phyloP scores from a whole-genome alignment of 2,329 filamentous ascomycete genomes.

The Xylariaceae sp. region DNA sequence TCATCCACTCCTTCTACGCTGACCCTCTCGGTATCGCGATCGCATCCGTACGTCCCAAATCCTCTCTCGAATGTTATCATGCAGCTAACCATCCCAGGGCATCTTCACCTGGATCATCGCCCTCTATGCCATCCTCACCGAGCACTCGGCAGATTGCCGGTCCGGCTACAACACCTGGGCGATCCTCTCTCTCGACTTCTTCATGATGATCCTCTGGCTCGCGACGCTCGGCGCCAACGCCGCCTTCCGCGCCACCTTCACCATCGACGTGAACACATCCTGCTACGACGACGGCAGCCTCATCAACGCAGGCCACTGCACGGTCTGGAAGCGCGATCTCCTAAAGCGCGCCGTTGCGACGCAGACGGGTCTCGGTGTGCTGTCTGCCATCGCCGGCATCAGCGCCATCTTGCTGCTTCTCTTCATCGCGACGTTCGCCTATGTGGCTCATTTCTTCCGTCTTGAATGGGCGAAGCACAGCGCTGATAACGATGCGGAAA shows the following conservation, averaged over 20 bases:
- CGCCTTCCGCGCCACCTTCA: conserved; percentile 36
- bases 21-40: conserved; percentile 39
- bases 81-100: conserved; percentile 29
- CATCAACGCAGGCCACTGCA: conserved; percentile 37
- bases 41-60: conserved; percentile 34
- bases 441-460: conserved; percentile 32
- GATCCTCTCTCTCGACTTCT: conserved; percentile 39
- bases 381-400: conserved; percentile 40
- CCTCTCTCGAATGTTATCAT: neutral
- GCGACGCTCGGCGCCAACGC: conserved; percentile 39
- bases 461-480: conserved; percentile 22
- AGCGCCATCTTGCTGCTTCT: conserved; percentile 37
- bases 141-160: conserved; percentile 35
- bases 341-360: conserved; percentile 31
- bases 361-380: conserved; percentile 32
- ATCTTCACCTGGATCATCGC: conserved; percentile 44
- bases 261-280: conserved; percentile 30
- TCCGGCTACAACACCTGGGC: conserved; percentile 41
- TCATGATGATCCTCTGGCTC: conserved; percentile 46
- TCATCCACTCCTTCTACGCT: conserved; percentile 39
- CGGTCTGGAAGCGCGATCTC: conserved; percentile 19
- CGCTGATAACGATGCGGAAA: conserved; percentile 24
- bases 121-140: conserved; percentile 39
- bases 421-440: conserved; percentile 31
- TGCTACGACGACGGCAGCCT: conserved; percentile 36